phyloP scores from a whole-genome alignment of 495 filamentous ascomycete species.

The Amorphotheca resinae region DNA sequence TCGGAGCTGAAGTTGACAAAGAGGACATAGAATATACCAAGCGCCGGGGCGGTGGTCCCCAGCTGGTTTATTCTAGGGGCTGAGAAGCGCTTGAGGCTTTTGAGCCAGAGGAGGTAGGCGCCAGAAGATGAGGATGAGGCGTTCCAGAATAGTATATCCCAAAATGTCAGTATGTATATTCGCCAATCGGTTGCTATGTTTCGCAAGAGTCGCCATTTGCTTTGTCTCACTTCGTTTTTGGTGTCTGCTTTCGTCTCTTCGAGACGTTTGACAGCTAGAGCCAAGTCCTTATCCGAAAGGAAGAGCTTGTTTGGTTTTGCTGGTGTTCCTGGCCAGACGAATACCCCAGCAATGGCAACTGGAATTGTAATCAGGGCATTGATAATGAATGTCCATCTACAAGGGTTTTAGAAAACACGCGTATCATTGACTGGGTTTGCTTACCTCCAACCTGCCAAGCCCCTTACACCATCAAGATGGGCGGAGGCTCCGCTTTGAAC shows the following conservation, averaged over 20 bases:
- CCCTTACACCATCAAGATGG: slow-evolving; percentile 6
- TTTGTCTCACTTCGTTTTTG: slow-evolving; percentile 10
- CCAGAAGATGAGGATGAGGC: slow-evolving; percentile 14
- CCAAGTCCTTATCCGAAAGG: slow-evolving; percentile 15
- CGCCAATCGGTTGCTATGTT: slow-evolving; percentile 21
- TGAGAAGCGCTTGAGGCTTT: slow-evolving; percentile 22
- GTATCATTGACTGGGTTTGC: too few relatives aligned
- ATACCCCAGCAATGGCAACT: background rate
- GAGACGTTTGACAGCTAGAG: slow-evolving; percentile 11
- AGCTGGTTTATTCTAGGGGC: slow-evolving; percentile 26
- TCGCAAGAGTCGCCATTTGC: slow-evolving; percentile 4
- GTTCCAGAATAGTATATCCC: slow-evolving; percentile 18
- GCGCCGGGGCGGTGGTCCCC: slow-evolving; percentile 21
- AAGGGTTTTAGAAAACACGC: too few relatives aligned
- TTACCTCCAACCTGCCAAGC: slow-evolving; percentile 5
- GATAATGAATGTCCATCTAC: slow-evolving; percentile 12
- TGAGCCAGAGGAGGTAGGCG: slow-evolving; percentile 23
- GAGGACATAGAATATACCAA: slow-evolving; percentile 21
- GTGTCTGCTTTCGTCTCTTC: slow-evolving; percentile 6
- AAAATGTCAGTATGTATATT: slow-evolving; percentile 16
- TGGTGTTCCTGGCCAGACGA: slow-evolving; percentile 23
- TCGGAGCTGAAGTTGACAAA: slow-evolving; percentile 19
- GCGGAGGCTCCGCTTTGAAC: slow-evolving; percentile 23
- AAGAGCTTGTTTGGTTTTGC: slow-evolving; percentile 18
- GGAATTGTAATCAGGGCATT: slow-evolving; percentile 6